phyloP scores from a whole-genome alignment of 2,329 filamentous ascomycete species.

The Microsporum ferrugineum region DNA sequence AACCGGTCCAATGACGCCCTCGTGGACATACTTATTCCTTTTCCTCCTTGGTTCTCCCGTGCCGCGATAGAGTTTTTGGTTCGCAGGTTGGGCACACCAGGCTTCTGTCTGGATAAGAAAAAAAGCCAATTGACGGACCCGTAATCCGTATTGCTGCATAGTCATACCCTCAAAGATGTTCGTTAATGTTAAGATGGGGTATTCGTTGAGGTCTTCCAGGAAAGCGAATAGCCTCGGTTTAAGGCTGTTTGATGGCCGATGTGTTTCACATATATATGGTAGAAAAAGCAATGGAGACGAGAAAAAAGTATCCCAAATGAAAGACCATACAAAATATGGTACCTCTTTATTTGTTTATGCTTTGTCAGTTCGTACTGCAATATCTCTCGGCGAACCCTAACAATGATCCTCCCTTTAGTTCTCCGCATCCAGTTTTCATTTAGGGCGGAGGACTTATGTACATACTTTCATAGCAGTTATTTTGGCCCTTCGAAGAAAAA shows the following conservation, averaged over 20 bases:
- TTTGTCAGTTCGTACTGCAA: constrained; percentile 1
- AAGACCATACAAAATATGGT: neutral
- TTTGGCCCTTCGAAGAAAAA: neutral
- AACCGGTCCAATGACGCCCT: constrained; percentile 1
- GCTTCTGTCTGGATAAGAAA: neutral
- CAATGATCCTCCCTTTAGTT: neutral
- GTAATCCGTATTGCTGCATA: neutral
- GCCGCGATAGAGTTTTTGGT: neutral
- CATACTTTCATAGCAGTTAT: neutral
- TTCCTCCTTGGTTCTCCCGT: neutral
- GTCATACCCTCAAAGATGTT: neutral
- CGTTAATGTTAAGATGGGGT: neutral
- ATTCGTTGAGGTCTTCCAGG: neutral
- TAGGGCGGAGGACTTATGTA: neutral
- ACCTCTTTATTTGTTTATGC: neutral
- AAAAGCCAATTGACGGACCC: neutral
- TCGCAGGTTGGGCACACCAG: neutral
- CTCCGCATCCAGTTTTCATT: neutral
- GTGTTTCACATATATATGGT: neutral
- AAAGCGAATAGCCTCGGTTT: neutral
- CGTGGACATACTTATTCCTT: neutral
- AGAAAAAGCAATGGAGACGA: neutral
- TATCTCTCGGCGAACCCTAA: neutral
- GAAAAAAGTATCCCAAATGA: neutral
- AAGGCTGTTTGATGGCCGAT: neutral